Evolutionary conservation across 2,329 filamentous ascomycete species (phyloP).

Genomic region (Sporothrix sp.): DNA sequence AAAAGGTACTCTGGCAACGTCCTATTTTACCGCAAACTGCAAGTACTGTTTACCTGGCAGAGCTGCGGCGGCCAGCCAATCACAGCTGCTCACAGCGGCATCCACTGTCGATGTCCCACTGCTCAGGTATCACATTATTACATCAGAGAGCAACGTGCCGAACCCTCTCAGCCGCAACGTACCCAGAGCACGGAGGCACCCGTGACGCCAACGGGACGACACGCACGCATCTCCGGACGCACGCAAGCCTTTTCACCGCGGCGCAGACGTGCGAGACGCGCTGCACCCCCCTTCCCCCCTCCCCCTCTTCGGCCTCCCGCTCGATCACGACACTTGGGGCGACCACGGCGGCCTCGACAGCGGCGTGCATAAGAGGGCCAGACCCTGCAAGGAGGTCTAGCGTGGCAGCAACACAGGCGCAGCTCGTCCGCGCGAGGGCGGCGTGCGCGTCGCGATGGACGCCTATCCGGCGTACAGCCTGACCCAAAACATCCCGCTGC

Average conservation of each 20-base stretch:
- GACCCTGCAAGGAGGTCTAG: not conserved
- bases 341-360: not conserved
- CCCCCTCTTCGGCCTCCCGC: not conserved
- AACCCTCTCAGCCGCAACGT: too few species aligned
- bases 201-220: too few species aligned
- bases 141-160: not conserved
- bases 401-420: not conserved
- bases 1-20: not conserved
- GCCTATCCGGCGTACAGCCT: slow-evolving; percentile 71
- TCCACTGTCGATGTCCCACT: not conserved
- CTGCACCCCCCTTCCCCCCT: not conserved
- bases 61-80: slow-evolving; percentile 3
- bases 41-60: slow-evolving; percentile 3
- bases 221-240: too few species aligned
- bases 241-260: too few species aligned
- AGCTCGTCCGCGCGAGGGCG: not conserved
- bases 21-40: not conserved
- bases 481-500: slow-evolving; percentile 75
- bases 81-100: not conserved
- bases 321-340: slow-evolving; percentile 10
- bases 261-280: too few species aligned
- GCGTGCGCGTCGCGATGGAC: slow-evolving; percentile 48
- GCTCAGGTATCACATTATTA: not conserved
- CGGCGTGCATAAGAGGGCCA: not conserved
- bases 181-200: too few species aligned